Evolutionary conservation across 73 alveolate genomes (phyloP), one percentile per base, ranked within the genome.

Genomic region (Effrenium voratum): DNA sequence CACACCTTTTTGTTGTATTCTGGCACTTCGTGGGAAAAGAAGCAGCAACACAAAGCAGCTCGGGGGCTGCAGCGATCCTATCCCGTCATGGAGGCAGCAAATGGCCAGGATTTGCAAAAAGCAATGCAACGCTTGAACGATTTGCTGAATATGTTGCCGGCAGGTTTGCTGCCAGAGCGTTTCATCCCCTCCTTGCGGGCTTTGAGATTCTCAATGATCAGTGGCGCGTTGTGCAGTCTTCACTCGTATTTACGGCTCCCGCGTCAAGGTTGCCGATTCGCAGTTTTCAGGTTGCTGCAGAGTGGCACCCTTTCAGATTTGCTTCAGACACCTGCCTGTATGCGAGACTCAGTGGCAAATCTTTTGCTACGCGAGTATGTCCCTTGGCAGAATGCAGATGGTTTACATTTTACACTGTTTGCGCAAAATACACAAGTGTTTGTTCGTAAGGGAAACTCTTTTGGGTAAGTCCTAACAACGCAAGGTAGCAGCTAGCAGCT

Each of bases 281-380:
- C 30, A 3, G 10, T 79, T 26, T 79, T 79, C 90, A 79, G 45
- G 45, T 24, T 5, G 43, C 32, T 79, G 63, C 40, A 1, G 32
- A n/a, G n/a, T n/a, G 90, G 90, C 15, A 8, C 12, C 68, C 15
- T 45, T 44, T 63, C 22, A 5, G 30, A 38, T 1, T 49, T 79
- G 70, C 68, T 66, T 1, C 28, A 28, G 30, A 5, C 45, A 5
- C 90, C 90, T 5, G 66, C 30, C 5, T 79, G 90, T 32, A 79
- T 79, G 90, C 45, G 90, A 66, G 90, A 79, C 44, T 16, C 63
- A 13, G 45, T 79, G 70, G 45, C 44, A 3, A 63, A 79, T 66
- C 43, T 30, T 66, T 28, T 79, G 8, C 66, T 63, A 5, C 30
- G 68, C 26, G 19, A 45, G 5, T 79, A 79, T 5, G 90, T 3